These are phyloP conservation scores for Suhomyces atakaporum DNA, from an alignment of 1,139 yeast species.

Conservation along the genomic window DNA sequence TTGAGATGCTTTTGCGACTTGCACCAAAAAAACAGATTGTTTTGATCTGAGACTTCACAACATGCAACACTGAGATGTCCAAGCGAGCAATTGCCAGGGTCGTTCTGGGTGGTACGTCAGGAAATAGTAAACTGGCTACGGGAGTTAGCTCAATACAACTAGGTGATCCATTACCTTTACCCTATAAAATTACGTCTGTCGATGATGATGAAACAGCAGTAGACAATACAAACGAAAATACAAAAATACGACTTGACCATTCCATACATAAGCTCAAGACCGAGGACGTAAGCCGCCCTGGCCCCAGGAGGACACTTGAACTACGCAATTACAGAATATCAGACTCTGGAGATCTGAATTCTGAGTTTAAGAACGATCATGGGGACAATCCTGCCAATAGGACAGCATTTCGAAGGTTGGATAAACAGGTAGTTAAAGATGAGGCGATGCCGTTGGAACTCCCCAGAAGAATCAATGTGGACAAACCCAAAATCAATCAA, in stretches of 20 bases:
- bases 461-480: constrained; percentile 1
- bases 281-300: constrained; percentile 1
- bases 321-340: constrained; percentile 2
- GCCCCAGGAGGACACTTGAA: constrained; percentile 7
- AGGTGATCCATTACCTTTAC: constrained; percentile 43
- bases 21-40: constrained; percentile 8
- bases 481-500: not conserved
- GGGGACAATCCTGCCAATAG: not conserved
- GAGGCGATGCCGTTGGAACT: not conserved
- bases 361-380: not conserved
- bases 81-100: constrained; percentile 9
- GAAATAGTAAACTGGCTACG: not conserved
- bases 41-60: constrained; percentile 1
- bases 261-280: not conserved
- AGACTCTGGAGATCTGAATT: not conserved
- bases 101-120: constrained; percentile 1
- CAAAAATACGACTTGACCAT: constrained; percentile 10
- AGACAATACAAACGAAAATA: constrained; percentile 14
- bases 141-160: constrained; percentile 12
- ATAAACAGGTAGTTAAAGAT: no score
- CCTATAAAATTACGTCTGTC: constrained; percentile 23
- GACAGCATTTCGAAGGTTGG: not conserved
- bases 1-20: no score
- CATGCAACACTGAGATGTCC: constrained; percentile 9
- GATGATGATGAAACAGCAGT: constrained; percentile 23